Evolutionary conservation across 352 stramenopile genomes (phyloP), one percentile per base, ranked within the genome.

Genomic region (Phytophthora idaei): DNA sequence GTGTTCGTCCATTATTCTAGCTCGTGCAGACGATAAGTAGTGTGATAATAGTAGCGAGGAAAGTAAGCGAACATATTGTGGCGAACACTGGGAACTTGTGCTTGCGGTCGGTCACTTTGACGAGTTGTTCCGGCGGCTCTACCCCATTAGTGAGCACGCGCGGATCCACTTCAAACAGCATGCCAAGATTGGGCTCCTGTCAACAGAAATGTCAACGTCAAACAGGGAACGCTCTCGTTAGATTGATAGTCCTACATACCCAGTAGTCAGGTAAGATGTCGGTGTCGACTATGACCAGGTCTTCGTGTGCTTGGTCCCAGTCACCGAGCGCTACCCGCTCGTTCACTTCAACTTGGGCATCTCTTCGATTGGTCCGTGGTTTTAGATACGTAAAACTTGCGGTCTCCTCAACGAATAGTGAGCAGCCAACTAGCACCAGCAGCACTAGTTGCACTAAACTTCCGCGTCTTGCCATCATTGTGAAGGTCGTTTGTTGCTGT

Each of bases 41-140:
- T 14, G 72, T 67, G 51, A 93, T 71, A 66, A 90, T 77, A 31
- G 80, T 80, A 44, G 79, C 50, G 29, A 93, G 71, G 60, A 93
- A 90, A 44, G 56, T 71, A 46, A 93, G 71, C 28, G 84, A 93
- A 61, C 84, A 91, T 10, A 87, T 76, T 4, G 82, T 91, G 9
- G 84, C 82, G 56, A 93, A 85, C 31, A 92, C 73, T 1, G 84
- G 84, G 59, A 89, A 86, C 25, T 80, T 78, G 66, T 92, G 84
- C 17, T 73, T 73, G 12, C 77, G 72, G 66, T 92, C 80, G 5
- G 84, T 92, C 44, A 92, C 84, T 50, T 92, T 92, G 53, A 92
- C 81, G 34, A 92, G 73, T 54, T 92, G 84, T 34, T 90, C 81
- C 2, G 80, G 81, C 8, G 77, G 54, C 10, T 92, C 72, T 37